Base-by-base conservation (phyloP, 2,329 filamentous ascomycete genomes). In the Aspergillus eucalypticola region DNA sequence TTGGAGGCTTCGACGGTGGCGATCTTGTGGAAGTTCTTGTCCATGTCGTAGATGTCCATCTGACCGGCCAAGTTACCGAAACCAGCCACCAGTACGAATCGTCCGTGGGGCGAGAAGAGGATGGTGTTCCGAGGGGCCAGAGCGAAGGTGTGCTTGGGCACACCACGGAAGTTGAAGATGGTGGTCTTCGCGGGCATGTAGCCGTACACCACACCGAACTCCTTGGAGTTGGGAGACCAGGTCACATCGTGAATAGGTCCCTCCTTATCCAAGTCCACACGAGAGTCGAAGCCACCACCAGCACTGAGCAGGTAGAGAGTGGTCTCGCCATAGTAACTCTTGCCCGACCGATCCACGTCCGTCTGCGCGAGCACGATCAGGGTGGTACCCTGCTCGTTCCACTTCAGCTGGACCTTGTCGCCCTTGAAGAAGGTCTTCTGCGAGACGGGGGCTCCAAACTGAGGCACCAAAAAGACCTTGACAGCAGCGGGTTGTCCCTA, bases 401-500 rank as follows among this genome's bases (percentile, higher is more conserved):
- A 99, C 82, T 97, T 97, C 73, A 99, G 82, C 79, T 97, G 92
- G 51, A 99, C 94, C 82, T 98, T 98, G 83, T 99, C 95, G 65
- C 93, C 93, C 82, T 99, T 99, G 87, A 92, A 99, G 75, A 99
- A 99, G 1, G 90, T 97, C 88, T 99, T 99, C 76, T 98, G 94
- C 41, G 94, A 97, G 53, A 96, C 88, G 4, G 93, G 88, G 56
- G 81, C 82, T 64, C 80, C 85, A 79, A 98, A 98, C 69, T 95
- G 85, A 44, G 95, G 94, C 38, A 98, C 90, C 67, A 94, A 92
- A 82, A 90, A 99, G 62, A 98, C 90, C 79, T 96, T 96, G 76
- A 98, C 92, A 1, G 91, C 86, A 57, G 95, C 93, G 38, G 95
- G 95, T 85, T 93, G 90, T 54, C 95, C 94, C 91, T 96, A 67